Percentiles rank a stretch among this genome's conserved stretches.
phyloP scores from a whole-genome alignment of 169 alveolate species.

The Perkinsus olseni region DNA sequence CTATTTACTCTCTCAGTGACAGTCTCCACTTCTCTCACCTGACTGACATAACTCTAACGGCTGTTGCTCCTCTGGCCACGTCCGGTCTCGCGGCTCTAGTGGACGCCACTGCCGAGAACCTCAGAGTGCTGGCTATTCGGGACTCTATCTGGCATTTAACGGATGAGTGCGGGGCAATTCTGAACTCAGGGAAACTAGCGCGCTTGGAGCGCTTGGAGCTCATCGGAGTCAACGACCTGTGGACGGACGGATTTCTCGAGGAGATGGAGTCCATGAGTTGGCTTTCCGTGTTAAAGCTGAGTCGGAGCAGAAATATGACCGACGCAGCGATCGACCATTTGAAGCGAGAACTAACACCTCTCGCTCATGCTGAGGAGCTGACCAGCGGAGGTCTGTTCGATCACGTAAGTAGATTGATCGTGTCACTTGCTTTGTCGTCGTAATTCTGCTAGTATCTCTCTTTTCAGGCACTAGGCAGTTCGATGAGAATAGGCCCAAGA shows the following conservation, averaged over 20 bases:
- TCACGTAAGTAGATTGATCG: neutral
- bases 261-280: neutral
- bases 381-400: neutral
- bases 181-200: neutral
- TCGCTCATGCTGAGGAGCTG: neutral
- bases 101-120: neutral
- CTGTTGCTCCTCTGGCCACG: neutral
- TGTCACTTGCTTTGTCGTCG: no score
- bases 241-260: neutral
- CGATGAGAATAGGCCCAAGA: neutral
- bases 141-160: neutral
- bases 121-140: neutral
- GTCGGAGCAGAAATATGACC: neutral
- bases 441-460: neutral
- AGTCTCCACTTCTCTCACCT: neutral
- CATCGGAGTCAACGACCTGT: neutral
- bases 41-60: neutral
- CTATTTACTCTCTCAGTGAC: neutral
- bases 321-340: neutral
- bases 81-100: neutral
- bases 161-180: neutral
- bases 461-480: neutral
- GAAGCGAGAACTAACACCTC: neutral
- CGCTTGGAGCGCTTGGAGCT: neutral
- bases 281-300: neutral